A percentile compares a stretch with the other conserved stretches of the same genome.
These are phyloP conservation scores for Darksidea phi DNA, from an alignment of 495 filamentous ascomycete genomes.

Conservation along the genomic window DNA sequence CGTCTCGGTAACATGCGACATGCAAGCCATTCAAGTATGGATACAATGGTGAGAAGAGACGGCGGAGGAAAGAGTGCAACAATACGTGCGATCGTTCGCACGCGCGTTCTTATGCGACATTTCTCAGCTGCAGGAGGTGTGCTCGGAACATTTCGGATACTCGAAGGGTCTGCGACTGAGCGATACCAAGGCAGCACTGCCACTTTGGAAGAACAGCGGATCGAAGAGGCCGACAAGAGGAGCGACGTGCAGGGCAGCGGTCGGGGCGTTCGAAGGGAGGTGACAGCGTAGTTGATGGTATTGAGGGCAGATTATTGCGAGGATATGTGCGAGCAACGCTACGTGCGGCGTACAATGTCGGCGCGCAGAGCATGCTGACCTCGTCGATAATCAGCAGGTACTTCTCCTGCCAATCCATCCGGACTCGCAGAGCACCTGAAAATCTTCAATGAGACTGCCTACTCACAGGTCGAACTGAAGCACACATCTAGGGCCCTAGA, in stretches of 20 bases:
- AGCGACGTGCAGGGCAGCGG: too few relatives aligned
- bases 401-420: neutral
- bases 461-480: too few relatives aligned
- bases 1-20: conserved; percentile 11
- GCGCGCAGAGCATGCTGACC: neutral
- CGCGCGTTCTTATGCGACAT: conserved; percentile 21
- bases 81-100: conserved; percentile 20
- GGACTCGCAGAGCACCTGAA: too few relatives aligned
- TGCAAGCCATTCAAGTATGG: conserved; percentile 15
- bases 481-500: neutral
- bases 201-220: conserved; percentile 20
- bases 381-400: neutral
- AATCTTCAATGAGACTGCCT: too few relatives aligned
- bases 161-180: conserved; percentile 13
- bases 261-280: too few relatives aligned
- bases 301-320: too few relatives aligned
- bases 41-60: conserved; percentile 22
- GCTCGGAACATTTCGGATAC: conserved; percentile 21
- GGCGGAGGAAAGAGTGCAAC: conserved; percentile 19
- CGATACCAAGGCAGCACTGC: conserved; percentile 19
- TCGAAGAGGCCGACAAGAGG: conserved; percentile 13
- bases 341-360: neutral
- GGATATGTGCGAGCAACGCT: too few relatives aligned
- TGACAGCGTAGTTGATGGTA: too few relatives aligned
- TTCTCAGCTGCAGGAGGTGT: conserved; percentile 16